Evolutionary conservation across 805 yeast genomes (phyloP).

Genomic region (Candida sakaeoensis): DNA sequence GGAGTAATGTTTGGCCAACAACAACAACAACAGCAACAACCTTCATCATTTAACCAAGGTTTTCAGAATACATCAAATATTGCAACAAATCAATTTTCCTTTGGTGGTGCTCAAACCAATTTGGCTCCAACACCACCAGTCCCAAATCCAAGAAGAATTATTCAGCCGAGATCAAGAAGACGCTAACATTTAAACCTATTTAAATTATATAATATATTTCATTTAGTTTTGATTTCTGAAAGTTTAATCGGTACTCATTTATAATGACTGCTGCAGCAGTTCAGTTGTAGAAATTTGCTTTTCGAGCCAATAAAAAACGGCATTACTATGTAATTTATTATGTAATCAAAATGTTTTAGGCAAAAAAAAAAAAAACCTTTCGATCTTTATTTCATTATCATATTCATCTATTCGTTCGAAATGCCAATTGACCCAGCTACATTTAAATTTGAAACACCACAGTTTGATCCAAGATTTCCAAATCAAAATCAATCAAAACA

Average conservation of each 20-base stretch:
- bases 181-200: not conserved
- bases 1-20: slow-evolving; percentile 1
- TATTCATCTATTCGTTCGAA: not conserved
- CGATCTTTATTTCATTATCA: not conserved
- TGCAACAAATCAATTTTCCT: slow-evolving; percentile 1
- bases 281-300: not conserved
- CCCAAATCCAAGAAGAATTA: slow-evolving; percentile 9
- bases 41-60: slow-evolving; percentile 1
- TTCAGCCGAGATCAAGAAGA: slow-evolving; percentile 9
- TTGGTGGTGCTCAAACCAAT: slow-evolving; percentile 12
- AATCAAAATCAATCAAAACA: slow-evolving; percentile 96
- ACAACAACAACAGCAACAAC: slow-evolving; percentile 6
- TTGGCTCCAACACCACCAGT: slow-evolving; percentile 6
- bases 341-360: not conserved
- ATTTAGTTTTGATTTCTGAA: too few species aligned
- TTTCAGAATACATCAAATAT: not conserved
- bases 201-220: too few species aligned
- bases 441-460: slow-evolving; percentile 41
- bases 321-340: not conserved
- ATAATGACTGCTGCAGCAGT: too few species aligned
- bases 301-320: slow-evolving; percentile 8
- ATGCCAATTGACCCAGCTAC: slow-evolving; percentile 39
- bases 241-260: too few species aligned
- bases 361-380: slow-evolving; percentile 5
- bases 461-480: slow-evolving; percentile 92